Evolutionary conservation across 2,329 filamentous ascomycete genomes (phyloP), one percentile per base, ranked within the genome.

Genomic region (Xylaria sp.): DNA sequence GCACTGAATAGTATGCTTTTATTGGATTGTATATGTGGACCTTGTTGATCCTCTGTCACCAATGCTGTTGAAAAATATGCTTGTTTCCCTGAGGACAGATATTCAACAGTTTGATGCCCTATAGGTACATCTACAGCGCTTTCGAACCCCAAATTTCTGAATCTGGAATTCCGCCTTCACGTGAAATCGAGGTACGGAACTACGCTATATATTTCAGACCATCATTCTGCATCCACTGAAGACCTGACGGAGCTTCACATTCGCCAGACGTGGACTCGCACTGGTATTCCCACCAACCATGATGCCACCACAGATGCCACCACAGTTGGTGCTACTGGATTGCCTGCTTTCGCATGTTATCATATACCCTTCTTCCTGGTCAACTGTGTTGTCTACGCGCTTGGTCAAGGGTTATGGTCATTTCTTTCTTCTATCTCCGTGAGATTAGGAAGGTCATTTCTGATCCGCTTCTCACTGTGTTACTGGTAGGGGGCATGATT

Each of bases 391-490:
- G 56, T 55, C 28, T 61, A 23, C 15, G 23, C 6, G 20, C 44
- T 5, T 44, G 5, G 37, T 37, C 28, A 28, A 37, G 54, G 44
- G 31, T 25, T 31, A n/a, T 9, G 25, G 50, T 25, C 46, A 8
- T 48, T 50, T 41, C 31, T 57, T 58, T 54, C 28, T 25, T 31
- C 44, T 54, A 54, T 8, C 41, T 9, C 46, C 13, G n/a, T 51
- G 39, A 46, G 50, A 41, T 48, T 10, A 50, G 41, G 39, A 50
- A 48, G 31, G 25, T 3, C 9, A 7, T 18, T 28, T 58, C 55
- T 58, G 37, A 18, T 41, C 55, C 15, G 28, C 51, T 62, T 50
- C 51, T 55, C 34, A 34, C 20, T 62, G 28, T 58, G 55, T 61
- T 61, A 48, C 31, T 63, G 55, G 28, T 52, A 44, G 34, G 44